Conservation (phyloP, 495 filamentous ascomycete species). For the Tricharina praecox region DNA sequence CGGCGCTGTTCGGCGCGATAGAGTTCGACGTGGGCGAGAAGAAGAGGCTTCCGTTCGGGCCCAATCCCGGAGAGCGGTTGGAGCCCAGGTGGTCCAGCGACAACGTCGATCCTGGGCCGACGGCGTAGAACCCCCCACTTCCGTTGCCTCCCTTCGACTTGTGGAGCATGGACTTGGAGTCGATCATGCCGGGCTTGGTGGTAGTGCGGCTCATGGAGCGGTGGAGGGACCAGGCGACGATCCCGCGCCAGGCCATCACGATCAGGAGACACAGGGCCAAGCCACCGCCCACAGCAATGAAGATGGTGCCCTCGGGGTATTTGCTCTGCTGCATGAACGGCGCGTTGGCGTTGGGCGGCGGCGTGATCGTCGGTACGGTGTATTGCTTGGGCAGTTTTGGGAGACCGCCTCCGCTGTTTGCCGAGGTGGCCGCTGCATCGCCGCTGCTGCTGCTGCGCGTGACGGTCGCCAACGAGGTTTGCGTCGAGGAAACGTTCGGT, state of each 20-base stretch:
- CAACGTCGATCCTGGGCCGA: conserved; percentile 32
- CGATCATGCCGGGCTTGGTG: conserved; percentile 31
- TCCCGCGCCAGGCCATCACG: conserved; percentile 70
- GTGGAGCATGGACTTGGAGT: conserved; percentile 11
- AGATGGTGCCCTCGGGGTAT: conserved; percentile 84
- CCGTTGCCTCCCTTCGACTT: conserved; percentile 16
- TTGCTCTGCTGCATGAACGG: conserved; percentile 92
- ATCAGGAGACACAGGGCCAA: conserved; percentile 65
- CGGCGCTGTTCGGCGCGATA: conserved; percentile 13
- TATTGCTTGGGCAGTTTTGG: neutral
- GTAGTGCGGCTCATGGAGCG: conserved; percentile 47
- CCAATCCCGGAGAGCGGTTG: conserved; percentile 26
- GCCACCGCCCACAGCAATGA: conserved; percentile 81
- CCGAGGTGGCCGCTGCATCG: neutral
- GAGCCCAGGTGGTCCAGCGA: conserved; percentile 33
- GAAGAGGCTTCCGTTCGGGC: conserved; percentile 48
- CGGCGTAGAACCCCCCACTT: conserved; percentile 29
- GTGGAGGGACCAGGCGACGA: conserved; percentile 84
- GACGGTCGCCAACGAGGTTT: neutral
- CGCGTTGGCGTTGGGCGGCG: conserved; percentile 68
- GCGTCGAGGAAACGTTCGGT: neutral
- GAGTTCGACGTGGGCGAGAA: conserved; percentile 70
- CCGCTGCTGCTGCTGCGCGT: neutral
- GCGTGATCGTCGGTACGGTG: conserved; percentile 26
- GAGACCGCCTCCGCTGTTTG: neutral